A percentile compares a stretch with the other conserved stretches of the same genome.
Evolutionary conservation across 208 protist genomes (phyloP).

Genomic region (Balamuthia mandrillaris): DNA sequence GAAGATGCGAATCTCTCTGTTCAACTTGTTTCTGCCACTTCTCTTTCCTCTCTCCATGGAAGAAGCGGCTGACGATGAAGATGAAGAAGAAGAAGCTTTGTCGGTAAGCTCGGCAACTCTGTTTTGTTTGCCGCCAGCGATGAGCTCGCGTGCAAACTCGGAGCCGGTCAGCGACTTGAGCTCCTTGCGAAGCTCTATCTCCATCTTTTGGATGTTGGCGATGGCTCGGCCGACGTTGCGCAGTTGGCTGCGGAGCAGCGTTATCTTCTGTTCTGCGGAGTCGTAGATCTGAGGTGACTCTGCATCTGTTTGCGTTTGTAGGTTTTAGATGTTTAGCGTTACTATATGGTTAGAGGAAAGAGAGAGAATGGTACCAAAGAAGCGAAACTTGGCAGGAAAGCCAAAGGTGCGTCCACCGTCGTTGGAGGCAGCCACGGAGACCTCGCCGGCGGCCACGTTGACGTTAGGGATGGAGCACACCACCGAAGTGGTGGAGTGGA

Average conservation of each 20-base stretch:
- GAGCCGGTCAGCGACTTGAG: neutral
- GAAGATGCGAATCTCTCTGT: slow-evolving; percentile 61
- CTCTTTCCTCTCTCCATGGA: neutral
- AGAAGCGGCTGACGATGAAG: no score
- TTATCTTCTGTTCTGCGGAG: neutral
- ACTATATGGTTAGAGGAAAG: neutral
- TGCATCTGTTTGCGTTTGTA: neutral
- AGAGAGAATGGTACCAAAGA: slow-evolving; percentile 32
- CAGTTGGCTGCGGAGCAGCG: neutral
- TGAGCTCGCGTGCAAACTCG: neutral
- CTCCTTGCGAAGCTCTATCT: slow-evolving; percentile 10
- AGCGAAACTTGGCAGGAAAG: slow-evolving; percentile 37
- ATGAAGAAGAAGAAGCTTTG: neutral
- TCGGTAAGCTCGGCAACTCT: neutral
- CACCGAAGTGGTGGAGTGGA: slow-evolving; percentile 44
- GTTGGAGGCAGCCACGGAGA: slow-evolving; percentile 45
- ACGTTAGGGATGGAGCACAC: slow-evolving; percentile 27
- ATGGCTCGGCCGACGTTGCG: slow-evolving; percentile 46
- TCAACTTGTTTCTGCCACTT: neutral
- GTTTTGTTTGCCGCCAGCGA: neutral
- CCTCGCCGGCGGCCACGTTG: neutral
- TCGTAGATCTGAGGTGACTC: neutral
- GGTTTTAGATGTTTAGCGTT: neutral
- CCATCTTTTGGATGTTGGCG: slow-evolving; percentile 47
- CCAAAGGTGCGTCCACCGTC: slow-evolving; percentile 48